Evolutionary conservation across 441 rosid species (phyloP).

Genomic region (Sinapis alba): DNA sequence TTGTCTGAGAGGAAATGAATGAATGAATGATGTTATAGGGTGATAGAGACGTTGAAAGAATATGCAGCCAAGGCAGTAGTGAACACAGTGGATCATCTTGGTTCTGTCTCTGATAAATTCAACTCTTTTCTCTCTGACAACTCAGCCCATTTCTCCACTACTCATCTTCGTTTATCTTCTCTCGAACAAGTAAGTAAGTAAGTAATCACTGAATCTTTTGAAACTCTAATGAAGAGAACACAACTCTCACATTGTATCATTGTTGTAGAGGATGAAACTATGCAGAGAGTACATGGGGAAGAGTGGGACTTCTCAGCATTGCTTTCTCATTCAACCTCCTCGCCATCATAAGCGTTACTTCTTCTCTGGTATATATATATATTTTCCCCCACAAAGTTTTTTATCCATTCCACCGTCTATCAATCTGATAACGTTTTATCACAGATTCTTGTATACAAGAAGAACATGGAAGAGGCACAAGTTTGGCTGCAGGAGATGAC

Average conservation of each 20-base stretch:
- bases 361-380: too few relatives aligned
- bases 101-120: conserved; percentile 80
- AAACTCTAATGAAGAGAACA: not conserved
- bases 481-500: conserved; percentile 43
- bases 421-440: conserved; percentile 11
- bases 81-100: conserved; percentile 88
- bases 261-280: conserved; percentile 54
- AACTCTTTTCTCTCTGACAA: conserved; percentile 59
- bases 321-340: conserved; percentile 47
- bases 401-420: not conserved
- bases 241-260: conserved; percentile 14
- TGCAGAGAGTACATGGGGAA: conserved; percentile 57
- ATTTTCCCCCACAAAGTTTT: too few relatives aligned
- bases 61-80: conserved; percentile 74
- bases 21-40: conserved; percentile 44
- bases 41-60: conserved; percentile 69
- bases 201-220: not conserved
- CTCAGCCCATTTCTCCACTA: conserved; percentile 52
- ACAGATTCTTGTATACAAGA: conserved; percentile 41
- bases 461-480: conserved; percentile 35
- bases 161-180: conserved; percentile 61
- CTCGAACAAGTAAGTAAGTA: conserved; percentile 75
- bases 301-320: conserved; percentile 60
- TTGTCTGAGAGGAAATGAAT: not conserved
- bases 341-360: conserved; percentile 5